These are phyloP conservation scores for Stenocarpella maydis DNA, from an alignment of 2,329 filamentous ascomycete species.

Conservation along the genomic window DNA sequence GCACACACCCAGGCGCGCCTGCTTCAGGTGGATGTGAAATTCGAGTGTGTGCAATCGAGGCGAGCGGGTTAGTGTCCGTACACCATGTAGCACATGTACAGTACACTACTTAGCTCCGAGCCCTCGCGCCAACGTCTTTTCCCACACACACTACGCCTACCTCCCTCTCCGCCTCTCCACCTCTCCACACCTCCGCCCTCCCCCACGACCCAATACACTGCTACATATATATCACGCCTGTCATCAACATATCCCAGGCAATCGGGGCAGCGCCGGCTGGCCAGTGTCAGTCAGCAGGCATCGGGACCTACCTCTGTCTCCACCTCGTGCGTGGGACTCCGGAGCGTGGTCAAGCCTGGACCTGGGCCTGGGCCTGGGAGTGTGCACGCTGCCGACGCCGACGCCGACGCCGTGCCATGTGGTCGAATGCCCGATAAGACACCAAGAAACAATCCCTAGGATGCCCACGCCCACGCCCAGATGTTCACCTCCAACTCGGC, in stretches of 20 bases:
- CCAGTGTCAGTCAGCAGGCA: not conserved
- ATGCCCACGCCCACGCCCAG: conserved; percentile 39
- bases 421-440: conserved; percentile 34
- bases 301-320: not conserved
- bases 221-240: not conserved
- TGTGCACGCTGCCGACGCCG: conserved; percentile 13
- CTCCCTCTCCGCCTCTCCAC: not conserved
- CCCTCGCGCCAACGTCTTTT: not conserved
- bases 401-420: not conserved
- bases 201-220: not conserved
- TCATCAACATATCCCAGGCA: not conserved
- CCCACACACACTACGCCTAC: not conserved
- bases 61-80: no score
- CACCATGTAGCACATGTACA: no score
- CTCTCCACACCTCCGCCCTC: not conserved
- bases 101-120: no score
- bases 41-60: no score
- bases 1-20: no score
- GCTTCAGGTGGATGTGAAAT: no score
- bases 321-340: not conserved
- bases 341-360: not conserved
- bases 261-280: not conserved
- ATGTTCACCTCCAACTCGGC: conserved; percentile 65
- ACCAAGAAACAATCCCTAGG: not conserved
- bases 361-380: not conserved